Base-by-base conservation (phyloP, 202 grass and related monocot genomes). In the Saccharum hybrid region DNA sequence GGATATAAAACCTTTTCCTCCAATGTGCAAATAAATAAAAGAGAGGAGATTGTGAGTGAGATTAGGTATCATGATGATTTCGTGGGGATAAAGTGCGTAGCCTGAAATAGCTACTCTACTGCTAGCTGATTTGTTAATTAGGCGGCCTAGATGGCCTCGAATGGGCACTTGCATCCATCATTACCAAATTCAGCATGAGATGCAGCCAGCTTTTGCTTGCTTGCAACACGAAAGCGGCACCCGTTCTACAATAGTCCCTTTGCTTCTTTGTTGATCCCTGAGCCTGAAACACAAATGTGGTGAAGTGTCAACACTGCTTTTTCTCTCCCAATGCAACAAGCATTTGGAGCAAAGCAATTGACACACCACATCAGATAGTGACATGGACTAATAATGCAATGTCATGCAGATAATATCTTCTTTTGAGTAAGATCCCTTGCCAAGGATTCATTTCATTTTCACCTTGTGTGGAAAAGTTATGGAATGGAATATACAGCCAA, bases 31-130 rank as follows among this genome's bases (percentile, higher is more conserved):
- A 71, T 2, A 7, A 45, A 71, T 8, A 28, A 61, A 49, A 1
- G 9, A 14, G 52, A 40, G 14, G 37, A 40, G 34, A 66, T 46
- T 39, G n/a, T 2, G 71, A 49, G 63, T 2, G 71, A 60, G 63
- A 70, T 87, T 87, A 66, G 81, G 71, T 72, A 68, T 72, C 66
- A 90, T 80, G n/a, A 90, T 80, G n/a, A 81, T 51, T 19, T 19
- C 7, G 46, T 46, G 71, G 46, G 5, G 51, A 40, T 90, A 66
- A 83, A 81, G 64, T 30, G 66, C 6, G 54, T 28, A 51, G 21
- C 71, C 70, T 80, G 36, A 90, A 81, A 90, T 61, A 84, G 57
- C 63, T 87, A 57, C 14, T 54, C 28, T 84, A 49, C 51, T 67
- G 0, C 1, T 61, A 70, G 80, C 13, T 48, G 14, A 42, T 46